These are phyloP conservation scores for Madurella mycetomatis DNA, from an alignment of 2,329 filamentous ascomycete genomes.

Conservation along the genomic window DNA sequence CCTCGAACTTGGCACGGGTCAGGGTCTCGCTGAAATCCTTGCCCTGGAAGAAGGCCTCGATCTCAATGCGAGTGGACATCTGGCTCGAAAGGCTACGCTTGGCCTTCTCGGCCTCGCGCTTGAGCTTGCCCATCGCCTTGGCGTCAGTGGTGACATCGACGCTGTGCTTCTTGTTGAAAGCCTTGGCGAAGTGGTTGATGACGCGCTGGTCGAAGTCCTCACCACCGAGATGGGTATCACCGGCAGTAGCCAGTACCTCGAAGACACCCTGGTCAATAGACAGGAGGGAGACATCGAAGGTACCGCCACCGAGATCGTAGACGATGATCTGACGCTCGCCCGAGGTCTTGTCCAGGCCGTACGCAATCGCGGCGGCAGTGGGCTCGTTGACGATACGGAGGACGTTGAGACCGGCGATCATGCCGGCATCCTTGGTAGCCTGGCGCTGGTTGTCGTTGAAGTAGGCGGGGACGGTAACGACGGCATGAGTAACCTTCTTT, in stretches of 20 bases:
- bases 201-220: slow-evolving; percentile 98
- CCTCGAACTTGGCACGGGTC: slow-evolving; percentile 98
- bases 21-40: slow-evolving; percentile 98
- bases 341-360: slow-evolving; percentile 83
- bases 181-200: slow-evolving; percentile 94
- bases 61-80: slow-evolving; percentile 93
- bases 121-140: slow-evolving; percentile 99
- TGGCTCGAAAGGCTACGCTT: slow-evolving; percentile 97
- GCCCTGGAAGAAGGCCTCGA: slow-evolving; percentile 95
- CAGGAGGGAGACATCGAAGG: slow-evolving; percentile 89
- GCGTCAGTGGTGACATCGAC: slow-evolving; percentile 92
- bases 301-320: slow-evolving; percentile 92
- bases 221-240: slow-evolving; percentile 96
- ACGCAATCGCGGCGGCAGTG: slow-evolving; percentile 90
- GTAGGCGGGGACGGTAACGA: slow-evolving; percentile 94
- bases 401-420: slow-evolving; percentile 88
- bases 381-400: slow-evolving; percentile 96
- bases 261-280: slow-evolving; percentile 91
- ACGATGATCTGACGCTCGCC: slow-evolving; percentile 86
- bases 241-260: slow-evolving; percentile 88
- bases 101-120: slow-evolving; percentile 99
- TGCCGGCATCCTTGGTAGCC: slow-evolving; percentile 91
- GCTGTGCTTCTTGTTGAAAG: slow-evolving; percentile 96
- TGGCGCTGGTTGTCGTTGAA: slow-evolving; percentile 99
- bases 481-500: slow-evolving; percentile 79